Conservation (phyloP, 1,284 basidiomycete genomes). For the Cryptococcus sp. region DNA sequence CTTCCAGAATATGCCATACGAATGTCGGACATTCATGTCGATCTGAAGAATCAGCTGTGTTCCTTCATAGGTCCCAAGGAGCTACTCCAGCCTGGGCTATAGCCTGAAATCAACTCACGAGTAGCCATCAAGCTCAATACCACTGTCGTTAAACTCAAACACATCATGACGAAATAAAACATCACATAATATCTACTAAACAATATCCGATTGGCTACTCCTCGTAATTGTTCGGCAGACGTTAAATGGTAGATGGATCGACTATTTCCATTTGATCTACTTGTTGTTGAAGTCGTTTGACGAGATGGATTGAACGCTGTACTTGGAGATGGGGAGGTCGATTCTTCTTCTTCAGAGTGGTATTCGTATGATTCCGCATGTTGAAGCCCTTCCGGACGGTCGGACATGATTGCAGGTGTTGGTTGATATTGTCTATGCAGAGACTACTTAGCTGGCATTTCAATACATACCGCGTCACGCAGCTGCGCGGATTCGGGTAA, state of each 20-base stretch:
- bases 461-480: no score
- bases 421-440: not conserved
- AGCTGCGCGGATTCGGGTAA: no score
- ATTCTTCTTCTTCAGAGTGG: not conserved
- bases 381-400: not conserved
- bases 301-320: not conserved
- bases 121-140: conserved; percentile 66
- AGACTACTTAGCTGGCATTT: no score
- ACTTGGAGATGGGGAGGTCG: not conserved
- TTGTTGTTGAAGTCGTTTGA: not conserved
- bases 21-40: conserved; percentile 43
- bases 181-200: conserved; percentile 50
- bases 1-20: conserved; percentile 82
- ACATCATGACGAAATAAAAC: conserved; percentile 85
- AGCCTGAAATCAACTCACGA: conserved; percentile 19
- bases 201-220: conserved; percentile 47
- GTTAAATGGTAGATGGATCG: conserved; percentile 43
- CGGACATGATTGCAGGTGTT: not conserved
- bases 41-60: conserved; percentile 10
- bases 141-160: conserved; percentile 81
- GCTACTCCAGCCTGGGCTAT: no score
- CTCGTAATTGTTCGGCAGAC: conserved; percentile 40
- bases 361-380: not conserved
- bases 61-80: no score
- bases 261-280: not conserved